phyloP scores from a whole-genome alignment of 176 grass and related monocot genomes.

The Juncus effusus region DNA sequence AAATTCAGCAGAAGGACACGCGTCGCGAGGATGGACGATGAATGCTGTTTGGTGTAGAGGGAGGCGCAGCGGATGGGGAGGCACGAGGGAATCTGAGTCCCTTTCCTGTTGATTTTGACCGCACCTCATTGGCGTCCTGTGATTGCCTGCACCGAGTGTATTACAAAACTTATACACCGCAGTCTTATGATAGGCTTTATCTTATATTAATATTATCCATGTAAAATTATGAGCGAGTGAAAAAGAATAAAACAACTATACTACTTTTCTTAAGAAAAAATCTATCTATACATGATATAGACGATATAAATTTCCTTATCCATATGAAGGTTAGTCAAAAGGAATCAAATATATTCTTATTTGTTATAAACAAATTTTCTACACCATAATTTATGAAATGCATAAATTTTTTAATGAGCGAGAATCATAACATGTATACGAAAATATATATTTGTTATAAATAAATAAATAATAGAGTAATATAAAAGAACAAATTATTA shows the following conservation, averaged over 20 bases:
- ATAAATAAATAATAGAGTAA: too few species aligned
- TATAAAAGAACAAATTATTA: too few species aligned
- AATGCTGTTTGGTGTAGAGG: neutral
- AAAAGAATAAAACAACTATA: neutral
- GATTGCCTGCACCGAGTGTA: neutral
- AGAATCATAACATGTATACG: too few species aligned
- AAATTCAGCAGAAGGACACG: neutral
- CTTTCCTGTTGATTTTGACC: conserved; percentile 31
- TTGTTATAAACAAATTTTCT: too few species aligned
- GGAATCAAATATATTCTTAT: too few species aligned
- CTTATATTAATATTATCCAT: neutral
- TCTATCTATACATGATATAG: neutral
- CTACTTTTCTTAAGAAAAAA: neutral
- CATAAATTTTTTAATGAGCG: too few species aligned
- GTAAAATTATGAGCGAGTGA: neutral
- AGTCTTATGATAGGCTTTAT: neutral
- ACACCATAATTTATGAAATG: too few species aligned
- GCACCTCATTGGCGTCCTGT: neutral
- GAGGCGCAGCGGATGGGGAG: neutral
- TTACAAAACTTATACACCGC: neutral
- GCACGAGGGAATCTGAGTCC: conserved; percentile 16
- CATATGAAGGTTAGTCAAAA: too few species aligned
- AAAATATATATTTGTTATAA: too few species aligned
- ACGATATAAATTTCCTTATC: too few species aligned
- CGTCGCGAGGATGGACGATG: neutral